phyloP scores from a whole-genome alignment of 352 stramenopile genomes.

The Phytophthora gonapodyides region DNA sequence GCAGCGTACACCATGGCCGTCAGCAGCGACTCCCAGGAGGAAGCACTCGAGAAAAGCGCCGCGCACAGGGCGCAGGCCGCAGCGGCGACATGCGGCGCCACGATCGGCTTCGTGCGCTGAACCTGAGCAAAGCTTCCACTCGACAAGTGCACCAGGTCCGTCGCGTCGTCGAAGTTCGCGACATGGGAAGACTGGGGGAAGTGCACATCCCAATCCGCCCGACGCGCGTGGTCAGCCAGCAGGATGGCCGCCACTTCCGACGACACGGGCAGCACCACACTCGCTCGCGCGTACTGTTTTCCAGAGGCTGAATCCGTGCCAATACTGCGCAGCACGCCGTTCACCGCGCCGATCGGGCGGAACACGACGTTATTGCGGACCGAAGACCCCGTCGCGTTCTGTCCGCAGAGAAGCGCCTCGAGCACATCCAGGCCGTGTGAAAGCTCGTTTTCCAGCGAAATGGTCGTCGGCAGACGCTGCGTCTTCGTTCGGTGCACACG shows the following conservation, averaged over 20 bases:
- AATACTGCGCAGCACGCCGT: slow-evolving; percentile 68
- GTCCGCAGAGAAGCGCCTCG: slow-evolving; percentile 55
- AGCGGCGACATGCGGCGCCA: slow-evolving; percentile 54
- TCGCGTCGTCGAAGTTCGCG: slow-evolving; percentile 75
- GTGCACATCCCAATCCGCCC: slow-evolving; percentile 79
- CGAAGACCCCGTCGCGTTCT: slow-evolving; percentile 15
- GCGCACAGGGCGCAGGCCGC: slow-evolving; percentile 50
- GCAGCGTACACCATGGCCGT: slow-evolving; percentile 57
- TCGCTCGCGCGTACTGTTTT: slow-evolving; percentile 62
- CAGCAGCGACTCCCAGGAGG: slow-evolving; percentile 52
- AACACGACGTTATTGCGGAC: slow-evolving; percentile 54
- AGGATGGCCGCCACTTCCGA: slow-evolving; percentile 69
- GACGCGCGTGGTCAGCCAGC: slow-evolving; percentile 67
- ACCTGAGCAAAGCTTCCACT: slow-evolving; percentile 52
- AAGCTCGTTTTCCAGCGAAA: slow-evolving; percentile 80
- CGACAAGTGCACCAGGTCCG: slow-evolving; percentile 72
- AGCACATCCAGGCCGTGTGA: slow-evolving; percentile 67
- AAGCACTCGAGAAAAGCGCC: slow-evolving; percentile 39
- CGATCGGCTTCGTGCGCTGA: slow-evolving; percentile 48
- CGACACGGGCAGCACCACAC: slow-evolving; percentile 64
- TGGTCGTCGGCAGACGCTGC: slow-evolving; percentile 66
- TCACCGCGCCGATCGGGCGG: slow-evolving; percentile 51
- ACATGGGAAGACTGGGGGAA: slow-evolving; percentile 68
- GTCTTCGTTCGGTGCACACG: slow-evolving; percentile 45
- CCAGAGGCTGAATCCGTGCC: slow-evolving; percentile 43